Evolutionary conservation across 768 basidiomycete species (phyloP).

Genomic region (Pholiota microspora): DNA sequence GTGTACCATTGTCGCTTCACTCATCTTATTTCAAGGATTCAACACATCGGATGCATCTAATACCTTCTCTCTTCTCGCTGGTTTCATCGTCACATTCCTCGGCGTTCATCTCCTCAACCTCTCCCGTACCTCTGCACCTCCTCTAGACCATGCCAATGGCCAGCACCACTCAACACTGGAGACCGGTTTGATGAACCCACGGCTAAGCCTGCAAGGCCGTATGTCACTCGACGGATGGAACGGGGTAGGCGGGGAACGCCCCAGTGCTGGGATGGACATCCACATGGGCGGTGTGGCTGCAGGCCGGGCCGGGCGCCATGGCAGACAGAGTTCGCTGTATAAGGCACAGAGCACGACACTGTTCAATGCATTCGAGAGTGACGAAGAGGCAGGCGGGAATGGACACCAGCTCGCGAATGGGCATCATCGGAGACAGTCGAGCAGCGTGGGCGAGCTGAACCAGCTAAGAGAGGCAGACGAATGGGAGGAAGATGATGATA

Average conservation of each 20-base stretch:
- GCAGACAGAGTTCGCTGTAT: slow-evolving; percentile 64
- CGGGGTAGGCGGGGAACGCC: slow-evolving; percentile 30
- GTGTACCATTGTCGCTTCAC: slow-evolving; percentile 88
- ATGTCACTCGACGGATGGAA: slow-evolving; percentile 80
- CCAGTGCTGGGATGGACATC: slow-evolving; percentile 23
- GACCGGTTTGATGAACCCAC: slow-evolving; percentile 70
- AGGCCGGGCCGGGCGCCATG: slow-evolving; percentile 41
- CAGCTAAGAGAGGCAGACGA: slow-evolving; percentile 70
- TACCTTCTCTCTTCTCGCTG: slow-evolving; percentile 83
- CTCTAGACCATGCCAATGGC: slow-evolving; percentile 33
- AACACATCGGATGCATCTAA: slow-evolving; percentile 83
- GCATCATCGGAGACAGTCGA: slow-evolving; percentile 18
- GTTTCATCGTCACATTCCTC: slow-evolving; percentile 91
- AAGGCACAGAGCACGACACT: slow-evolving; percentile 63
- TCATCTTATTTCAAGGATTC: slow-evolving; percentile 97
- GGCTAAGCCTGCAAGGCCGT: slow-evolving; percentile 78
- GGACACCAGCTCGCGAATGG: neutral
- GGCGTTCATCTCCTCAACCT: slow-evolving; percentile 94
- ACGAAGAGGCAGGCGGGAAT: slow-evolving; percentile 23
- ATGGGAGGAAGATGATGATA: slow-evolving; percentile 45
- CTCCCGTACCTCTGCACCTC: slow-evolving; percentile 57
- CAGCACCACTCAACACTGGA: slow-evolving; percentile 48
- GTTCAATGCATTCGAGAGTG: slow-evolving; percentile 75
- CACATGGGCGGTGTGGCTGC: slow-evolving; percentile 20
- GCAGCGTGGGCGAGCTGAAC: slow-evolving; percentile 50